phyloP scores from a whole-genome alignment of 192 early-diverging fungal genomes.

The Backusella sp. region DNA sequence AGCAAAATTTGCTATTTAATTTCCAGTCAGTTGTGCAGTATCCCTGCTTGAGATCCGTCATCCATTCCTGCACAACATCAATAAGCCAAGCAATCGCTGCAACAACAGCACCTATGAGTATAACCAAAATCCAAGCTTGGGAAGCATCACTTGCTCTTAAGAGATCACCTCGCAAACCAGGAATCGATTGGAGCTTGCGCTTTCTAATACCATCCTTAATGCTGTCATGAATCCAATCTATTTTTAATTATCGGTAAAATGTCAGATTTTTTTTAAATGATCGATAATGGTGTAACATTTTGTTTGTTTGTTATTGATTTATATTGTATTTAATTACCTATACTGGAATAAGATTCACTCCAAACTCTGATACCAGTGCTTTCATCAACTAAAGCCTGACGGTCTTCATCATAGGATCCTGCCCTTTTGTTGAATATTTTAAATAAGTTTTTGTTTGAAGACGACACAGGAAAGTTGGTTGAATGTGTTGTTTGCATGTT shows the following conservation, averaged over 20 bases:
- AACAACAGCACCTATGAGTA: conserved; percentile 59
- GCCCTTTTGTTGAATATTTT: conserved; percentile 26
- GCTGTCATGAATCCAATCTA: conserved; percentile 91
- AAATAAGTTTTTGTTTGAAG: neutral
- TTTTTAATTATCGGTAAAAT: neutral
- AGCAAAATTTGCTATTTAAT: conserved; percentile 77
- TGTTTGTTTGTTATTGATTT: neutral
- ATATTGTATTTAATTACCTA: conserved; percentile 37
- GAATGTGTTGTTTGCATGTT: neutral
- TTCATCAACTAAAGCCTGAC: conserved; percentile 48
- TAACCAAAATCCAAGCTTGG: conserved; percentile 85
- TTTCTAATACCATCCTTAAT: conserved; percentile 77
- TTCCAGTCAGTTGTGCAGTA: conserved; percentile 77
- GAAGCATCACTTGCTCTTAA: conserved; percentile 68
- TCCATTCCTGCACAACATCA: conserved; percentile 75
- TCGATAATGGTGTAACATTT: neutral
- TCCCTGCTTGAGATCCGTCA: conserved; percentile 81
- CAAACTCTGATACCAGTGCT: conserved; percentile 55
- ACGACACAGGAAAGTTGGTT: neutral
- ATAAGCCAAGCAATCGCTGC: conserved; percentile 70
- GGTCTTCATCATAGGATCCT: conserved; percentile 48
- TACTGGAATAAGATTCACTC: conserved; percentile 57
- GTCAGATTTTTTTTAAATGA: neutral
- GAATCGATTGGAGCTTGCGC: conserved; percentile 48
- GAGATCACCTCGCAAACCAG: conserved; percentile 57